Conservation (phyloP, 1,284 basidiomycete genomes). For the Mycosarcoma maydis region DNA sequence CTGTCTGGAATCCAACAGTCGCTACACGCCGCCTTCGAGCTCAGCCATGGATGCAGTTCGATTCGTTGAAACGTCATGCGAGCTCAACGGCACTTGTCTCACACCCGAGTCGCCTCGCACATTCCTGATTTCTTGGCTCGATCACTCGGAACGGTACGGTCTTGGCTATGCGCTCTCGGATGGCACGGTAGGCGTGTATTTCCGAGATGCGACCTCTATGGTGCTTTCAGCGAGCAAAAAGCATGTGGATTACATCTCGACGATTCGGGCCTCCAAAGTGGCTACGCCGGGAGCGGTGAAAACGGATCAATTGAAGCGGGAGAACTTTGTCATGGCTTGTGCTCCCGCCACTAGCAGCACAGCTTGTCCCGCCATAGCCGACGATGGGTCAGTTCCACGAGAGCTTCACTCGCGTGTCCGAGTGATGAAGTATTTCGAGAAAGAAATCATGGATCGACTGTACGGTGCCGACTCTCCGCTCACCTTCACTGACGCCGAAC, state of each 20-base stretch:
- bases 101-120: constrained; percentile 76
- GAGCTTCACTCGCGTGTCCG: constrained; percentile 55
- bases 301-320: constrained; percentile 54
- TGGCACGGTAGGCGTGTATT: constrained; percentile 91
- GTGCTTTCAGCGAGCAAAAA: constrained; percentile 83
- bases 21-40: constrained; percentile 72
- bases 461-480: constrained; percentile 75
- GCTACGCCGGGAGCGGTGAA: neutral
- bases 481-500: constrained; percentile 82
- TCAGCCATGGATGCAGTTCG: constrained; percentile 26
- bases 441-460: constrained; percentile 64
- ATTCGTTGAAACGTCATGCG: constrained; percentile 33
- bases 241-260: constrained; percentile 69
- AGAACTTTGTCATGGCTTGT: constrained; percentile 53
- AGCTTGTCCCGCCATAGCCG: no score
- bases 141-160: constrained; percentile 98
- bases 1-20: constrained; percentile 72
- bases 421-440: constrained; percentile 62
- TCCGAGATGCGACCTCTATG: constrained; percentile 90
- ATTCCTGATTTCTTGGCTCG: constrained; percentile 96
- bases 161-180: constrained; percentile 97
- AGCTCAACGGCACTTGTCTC: constrained; percentile 68
- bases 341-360: constrained; percentile 24
- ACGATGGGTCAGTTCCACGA: constrained; percentile 18
- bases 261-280: constrained; percentile 21